Percentiles rank a stretch among this genome's conserved stretches.
Conservation (phyloP, 257 asterid species). For the Misopates orontium region DNA sequence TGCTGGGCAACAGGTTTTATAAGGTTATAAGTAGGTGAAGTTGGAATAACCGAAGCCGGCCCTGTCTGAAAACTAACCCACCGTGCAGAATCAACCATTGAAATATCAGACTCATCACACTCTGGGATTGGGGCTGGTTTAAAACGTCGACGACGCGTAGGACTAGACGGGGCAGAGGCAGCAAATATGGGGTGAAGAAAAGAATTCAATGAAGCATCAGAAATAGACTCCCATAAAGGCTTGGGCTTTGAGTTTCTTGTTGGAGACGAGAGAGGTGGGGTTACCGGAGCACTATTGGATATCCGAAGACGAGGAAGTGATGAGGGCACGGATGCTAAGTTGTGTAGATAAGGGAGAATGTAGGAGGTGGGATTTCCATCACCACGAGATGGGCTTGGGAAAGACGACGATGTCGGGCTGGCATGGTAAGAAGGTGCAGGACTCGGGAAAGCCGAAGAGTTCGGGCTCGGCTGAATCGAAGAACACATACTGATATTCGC, state of each 20-base stretch:
- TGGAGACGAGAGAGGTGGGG: constrained; percentile 90
- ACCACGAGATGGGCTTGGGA: constrained; percentile 68
- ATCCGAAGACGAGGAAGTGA: constrained; percentile 66
- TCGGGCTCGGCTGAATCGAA: constrained; percentile 67
- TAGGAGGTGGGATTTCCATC: constrained; percentile 53
- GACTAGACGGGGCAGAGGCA: constrained; percentile 85
- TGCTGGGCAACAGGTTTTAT: constrained; percentile 50
- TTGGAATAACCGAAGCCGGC: constrained; percentile 38
- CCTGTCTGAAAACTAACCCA: constrained; percentile 54
- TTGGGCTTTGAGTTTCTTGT: constrained; percentile 64
- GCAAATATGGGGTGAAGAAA: constrained; percentile 56
- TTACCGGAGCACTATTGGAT: constrained; percentile 85
- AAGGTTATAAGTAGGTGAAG: constrained; percentile 70
- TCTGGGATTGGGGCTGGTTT: constrained; percentile 75
- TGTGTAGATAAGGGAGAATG: constrained; percentile 54
- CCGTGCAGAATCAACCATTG: constrained; percentile 38
- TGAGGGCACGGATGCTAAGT: constrained; percentile 44
- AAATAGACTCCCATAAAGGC: constrained; percentile 58
- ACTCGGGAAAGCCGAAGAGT: constrained; percentile 64
- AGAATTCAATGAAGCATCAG: constrained; percentile 42
- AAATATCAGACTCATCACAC: constrained; percentile 58
- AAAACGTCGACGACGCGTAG: constrained; percentile 55
- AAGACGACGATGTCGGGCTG: constrained; percentile 70
- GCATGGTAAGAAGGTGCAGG: constrained; percentile 78
- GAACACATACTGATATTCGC: constrained; percentile 47